Evolutionary conservation across 2,329 filamentous ascomycete species (phyloP), one percentile per base, ranked within the genome.

Genomic region (Fusarium oligoseptatum): DNA sequence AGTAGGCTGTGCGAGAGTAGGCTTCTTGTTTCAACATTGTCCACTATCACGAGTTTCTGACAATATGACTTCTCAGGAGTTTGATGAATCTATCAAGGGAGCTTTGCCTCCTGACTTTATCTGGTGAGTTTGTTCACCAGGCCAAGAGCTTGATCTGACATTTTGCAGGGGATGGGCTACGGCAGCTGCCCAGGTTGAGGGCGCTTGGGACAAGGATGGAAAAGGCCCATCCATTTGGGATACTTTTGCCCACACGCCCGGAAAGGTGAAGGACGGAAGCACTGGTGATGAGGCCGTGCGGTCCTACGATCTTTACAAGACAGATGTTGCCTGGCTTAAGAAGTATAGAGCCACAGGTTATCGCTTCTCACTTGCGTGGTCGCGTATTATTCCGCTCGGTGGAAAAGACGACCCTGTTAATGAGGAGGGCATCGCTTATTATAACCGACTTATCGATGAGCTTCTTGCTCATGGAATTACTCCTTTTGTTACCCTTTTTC

Each of bases 301-400:
- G 7, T 83, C 82, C 32, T 86, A 85, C 69, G 81, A 86, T 45
- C 72, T 84, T 3, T 85, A 83, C 73, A 81, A 82, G 66, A 83
- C 89, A 66, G 91, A 92, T 73, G 67, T 76, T 2, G 88, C 85
- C 3, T 84, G 92, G 36, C 83, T 92, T 76, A 91, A 90, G 79
- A 80, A 87, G 63, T 88, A 88, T 62, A 87, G 89, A 63, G 89
- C 90, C 17, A 87, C 87, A 68, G 88, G 87, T 4, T 92, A 92
- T 78, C 88, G 90, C 27, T 92, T 92, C 80, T 92, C 90, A 4
- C 83, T 92, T 29, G 89, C 90, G 5, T 92, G 91, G 91, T 88
- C 89, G 14, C 88, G 90, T 50, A 88, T 92, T 69, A 91, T 92
- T 61, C 91, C 91, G 0, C 83, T 91, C 6, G 90, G 91, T 20